A percentile compares a stretch with the other conserved stretches of the same genome.
Conservation (phyloP, 1,139 yeast species). For the Suhomyces anneliseae region DNA sequence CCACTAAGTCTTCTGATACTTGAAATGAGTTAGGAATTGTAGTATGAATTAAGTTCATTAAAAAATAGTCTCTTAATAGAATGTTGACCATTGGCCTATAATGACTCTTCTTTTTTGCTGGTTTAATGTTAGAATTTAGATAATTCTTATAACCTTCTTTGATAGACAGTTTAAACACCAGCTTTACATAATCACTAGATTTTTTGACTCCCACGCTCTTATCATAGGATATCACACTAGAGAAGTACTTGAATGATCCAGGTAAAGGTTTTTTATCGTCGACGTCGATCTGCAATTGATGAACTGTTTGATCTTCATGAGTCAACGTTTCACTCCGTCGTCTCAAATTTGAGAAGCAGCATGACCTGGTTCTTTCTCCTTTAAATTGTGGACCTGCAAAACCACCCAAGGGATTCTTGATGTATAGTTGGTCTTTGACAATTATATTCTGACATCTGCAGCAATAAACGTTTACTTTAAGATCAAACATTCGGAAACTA, state of each 20-base stretch:
- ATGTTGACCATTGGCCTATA: constrained; percentile 1
- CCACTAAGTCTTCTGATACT: constrained; percentile 32
- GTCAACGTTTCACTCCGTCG: too few relatives aligned
- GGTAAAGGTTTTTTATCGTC: constrained; percentile 14
- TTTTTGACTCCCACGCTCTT: constrained; percentile 2
- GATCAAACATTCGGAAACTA: constrained; percentile 6
- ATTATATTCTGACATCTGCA: constrained; percentile 17
- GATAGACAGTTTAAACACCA: too few relatives aligned
- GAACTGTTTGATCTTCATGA: too few relatives aligned
- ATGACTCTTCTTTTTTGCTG: neutral
- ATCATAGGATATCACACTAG: constrained; percentile 9
- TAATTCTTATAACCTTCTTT: too few relatives aligned
- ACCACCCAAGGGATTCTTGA: constrained; percentile 18
- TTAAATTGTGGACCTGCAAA: constrained; percentile 23
- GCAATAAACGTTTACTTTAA: constrained; percentile 15
- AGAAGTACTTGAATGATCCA: constrained; percentile 14
- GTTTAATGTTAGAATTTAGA: too few relatives aligned
- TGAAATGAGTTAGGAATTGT: constrained; percentile 17
- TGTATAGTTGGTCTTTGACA: constrained; percentile 11
- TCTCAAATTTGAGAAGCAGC: too few relatives aligned
- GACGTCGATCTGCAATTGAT: too few relatives aligned
- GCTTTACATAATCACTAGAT: constrained; percentile 8
- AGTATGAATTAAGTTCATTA: constrained; percentile 22
- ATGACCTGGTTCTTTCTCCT: neutral
- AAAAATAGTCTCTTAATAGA: constrained; percentile 17